Conservation (phyloP, 2,329 filamentous ascomycete genomes). For the Passalora sequoiae region DNA sequence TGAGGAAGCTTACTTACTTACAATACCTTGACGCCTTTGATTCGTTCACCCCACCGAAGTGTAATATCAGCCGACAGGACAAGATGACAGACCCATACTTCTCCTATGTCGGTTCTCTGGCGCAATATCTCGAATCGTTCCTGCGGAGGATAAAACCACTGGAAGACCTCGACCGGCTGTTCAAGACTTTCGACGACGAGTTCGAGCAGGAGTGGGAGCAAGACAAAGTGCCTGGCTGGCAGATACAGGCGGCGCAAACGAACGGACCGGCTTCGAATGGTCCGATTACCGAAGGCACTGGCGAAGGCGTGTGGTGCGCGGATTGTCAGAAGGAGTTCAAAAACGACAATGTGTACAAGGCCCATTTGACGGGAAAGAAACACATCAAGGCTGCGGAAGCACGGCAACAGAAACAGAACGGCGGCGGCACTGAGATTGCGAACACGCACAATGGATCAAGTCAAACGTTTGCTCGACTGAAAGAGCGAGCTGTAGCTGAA, state of each 20-base stretch:
- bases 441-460: constrained; percentile 17
- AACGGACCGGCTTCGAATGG: constrained; percentile 25
- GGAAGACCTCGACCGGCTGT: constrained; percentile 75
- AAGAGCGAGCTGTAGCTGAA: constrained; percentile 85
- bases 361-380: constrained; percentile 84
- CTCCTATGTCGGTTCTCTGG: constrained; percentile 74
- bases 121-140: constrained; percentile 80
- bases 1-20: constrained; percentile 68
- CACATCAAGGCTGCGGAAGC: constrained; percentile 78
- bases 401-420: constrained; percentile 42
- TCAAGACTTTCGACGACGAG: constrained; percentile 71
- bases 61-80: constrained; percentile 69
- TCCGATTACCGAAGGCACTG: constrained; percentile 50
- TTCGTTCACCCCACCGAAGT: constrained; percentile 68
- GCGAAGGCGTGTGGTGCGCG: constrained; percentile 76
- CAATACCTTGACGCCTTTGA: constrained; percentile 93
- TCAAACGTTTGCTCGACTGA: constrained; percentile 49
- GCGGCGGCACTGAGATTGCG: constrained; percentile 25
- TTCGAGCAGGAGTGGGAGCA: constrained; percentile 80
- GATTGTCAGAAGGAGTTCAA: constrained; percentile 94
- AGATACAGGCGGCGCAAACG: constrained; percentile 41
- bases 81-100: constrained; percentile 94
- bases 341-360: constrained; percentile 90
- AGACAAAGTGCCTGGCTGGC: constrained; percentile 74
- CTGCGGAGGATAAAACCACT: constrained; percentile 78